phyloP scores from a whole-genome alignment of 1,284 basidiomycete species.

The Microbotryomycetes sp. region DNA sequence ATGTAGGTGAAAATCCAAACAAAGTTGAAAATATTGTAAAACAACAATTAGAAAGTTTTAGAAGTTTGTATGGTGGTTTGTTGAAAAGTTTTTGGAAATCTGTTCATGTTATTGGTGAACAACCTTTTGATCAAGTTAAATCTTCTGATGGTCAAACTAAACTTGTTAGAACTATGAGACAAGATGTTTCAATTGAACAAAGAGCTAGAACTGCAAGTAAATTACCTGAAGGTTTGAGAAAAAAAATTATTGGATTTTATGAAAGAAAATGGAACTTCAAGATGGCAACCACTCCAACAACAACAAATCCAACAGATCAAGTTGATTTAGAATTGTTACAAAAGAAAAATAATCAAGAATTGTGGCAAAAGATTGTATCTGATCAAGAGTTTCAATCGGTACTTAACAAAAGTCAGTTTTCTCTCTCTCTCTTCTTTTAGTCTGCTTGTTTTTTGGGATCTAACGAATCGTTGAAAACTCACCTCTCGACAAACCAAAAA shows the following conservation, averaged over 20 bases:
- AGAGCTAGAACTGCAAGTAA: conserved; percentile 66
- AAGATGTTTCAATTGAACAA: conserved; percentile 61
- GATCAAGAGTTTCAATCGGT: conserved; percentile 56
- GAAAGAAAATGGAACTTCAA: conserved; percentile 34
- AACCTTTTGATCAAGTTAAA: not conserved
- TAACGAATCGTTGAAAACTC: not conserved
- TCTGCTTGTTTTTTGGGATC: conserved; percentile 1
- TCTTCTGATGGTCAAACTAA: conserved; percentile 10
- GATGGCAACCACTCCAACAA: conserved; percentile 16
- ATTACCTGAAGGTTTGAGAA: conserved; percentile 62
- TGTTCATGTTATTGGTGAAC: conserved; percentile 31
- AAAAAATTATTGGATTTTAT: conserved; percentile 54
- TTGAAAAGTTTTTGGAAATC: conserved; percentile 33
- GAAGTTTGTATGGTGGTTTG: conserved; percentile 74
- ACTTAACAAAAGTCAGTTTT: conserved; percentile 55
- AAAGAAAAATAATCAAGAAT: conserved; percentile 56
- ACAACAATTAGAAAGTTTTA: conserved; percentile 74
- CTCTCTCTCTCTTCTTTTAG: not conserved
- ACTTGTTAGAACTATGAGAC: conserved; percentile 42
- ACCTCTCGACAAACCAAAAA: no score
- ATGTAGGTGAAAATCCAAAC: conserved; percentile 78
- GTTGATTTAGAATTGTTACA: not conserved
- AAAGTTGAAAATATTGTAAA: conserved; percentile 92
- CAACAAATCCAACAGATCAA: not conserved
- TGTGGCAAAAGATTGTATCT: conserved; percentile 65